Base-by-base conservation (phyloP, 805 yeast genomes). In the Schizosaccharomyces osmophilus region DNA sequence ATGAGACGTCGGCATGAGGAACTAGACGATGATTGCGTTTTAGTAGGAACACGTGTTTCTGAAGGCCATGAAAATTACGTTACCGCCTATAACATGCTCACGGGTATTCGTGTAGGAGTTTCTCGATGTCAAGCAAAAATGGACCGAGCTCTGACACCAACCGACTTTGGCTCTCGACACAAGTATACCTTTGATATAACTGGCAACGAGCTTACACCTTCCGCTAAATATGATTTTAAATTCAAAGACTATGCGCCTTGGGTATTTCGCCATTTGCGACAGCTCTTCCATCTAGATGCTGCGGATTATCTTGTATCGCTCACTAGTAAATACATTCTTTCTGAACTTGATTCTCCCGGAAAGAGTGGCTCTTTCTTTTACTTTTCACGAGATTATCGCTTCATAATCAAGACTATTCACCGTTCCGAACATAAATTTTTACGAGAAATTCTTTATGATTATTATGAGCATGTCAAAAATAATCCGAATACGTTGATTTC, bases 281-380 rank as follows among this genome's bases (percentile, higher is more conserved):
- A 79, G 5, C 68, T 81, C 54, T 93, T 94, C 73, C 88, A 89
- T 15, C 77, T 93, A 36, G 97, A 93, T 68, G 95, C 95, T 2
- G 97, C 96, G 0, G 98, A 94, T 71, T 93, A 94, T 71, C 76
- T 93, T 62, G 82, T 90, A 66, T 87, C 96, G 0, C 77, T 93
- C 65, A 90, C 97, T 0, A 90, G 96, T 24, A 88, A 88, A 70
- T 90, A 90, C 69, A 85, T 93, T 64, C 78, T 93, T 48, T 84
- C 93, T 32, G 97, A 90, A 72, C 75, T 88, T 65, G 95, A 90
- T 24, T 88, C 97, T 1, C 97, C 97, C 0, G 98, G 98, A 3
- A 93, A 93, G 71, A 84, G 95, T 68, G 98, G 98, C 0, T 87
- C 96, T 0, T 90, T 90, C 69, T 93, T 93, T 69, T 93, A 93